Percentiles rank a stretch among this genome's conserved stretches.
These are phyloP conservation scores for Carex sylvatica DNA, from an alignment of 202 grass and related monocot genomes.

Conservation along the genomic window DNA sequence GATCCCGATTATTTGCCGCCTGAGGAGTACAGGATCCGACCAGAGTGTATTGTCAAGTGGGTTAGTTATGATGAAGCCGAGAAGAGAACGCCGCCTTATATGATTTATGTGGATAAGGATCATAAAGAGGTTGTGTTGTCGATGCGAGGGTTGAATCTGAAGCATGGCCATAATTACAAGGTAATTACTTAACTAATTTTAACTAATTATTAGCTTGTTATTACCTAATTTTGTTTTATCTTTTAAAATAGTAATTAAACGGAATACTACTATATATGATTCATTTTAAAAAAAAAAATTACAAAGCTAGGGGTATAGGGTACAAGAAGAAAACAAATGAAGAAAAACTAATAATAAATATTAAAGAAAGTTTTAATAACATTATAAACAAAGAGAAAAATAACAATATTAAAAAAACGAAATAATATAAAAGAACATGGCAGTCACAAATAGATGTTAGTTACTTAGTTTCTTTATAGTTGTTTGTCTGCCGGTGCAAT, in stretches of 20 bases:
- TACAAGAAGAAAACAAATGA: too few species aligned
- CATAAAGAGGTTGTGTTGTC: slow-evolving; percentile 70
- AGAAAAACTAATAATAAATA: too few species aligned
- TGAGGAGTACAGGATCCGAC: slow-evolving; percentile 34
- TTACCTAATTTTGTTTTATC: too few species aligned
- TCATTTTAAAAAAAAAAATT: too few species aligned
- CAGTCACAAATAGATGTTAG: background rate
- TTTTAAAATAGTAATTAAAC: too few species aligned
- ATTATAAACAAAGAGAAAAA: too few species aligned
- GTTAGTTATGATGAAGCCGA: slow-evolving; percentile 47
- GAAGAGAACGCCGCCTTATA: slow-evolving; percentile 56
- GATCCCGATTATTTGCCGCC: slow-evolving; percentile 41
- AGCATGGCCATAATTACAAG: slow-evolving; percentile 89
- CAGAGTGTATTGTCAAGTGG: slow-evolving; percentile 49
- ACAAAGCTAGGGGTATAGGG: too few species aligned
- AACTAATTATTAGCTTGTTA: background rate
- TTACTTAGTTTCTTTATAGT: background rate
- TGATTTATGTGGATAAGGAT: slow-evolving; percentile 59
- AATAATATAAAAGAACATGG: background rate
- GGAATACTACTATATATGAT: too few species aligned
- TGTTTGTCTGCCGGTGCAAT: background rate
- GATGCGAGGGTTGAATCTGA: slow-evolving; percentile 85
- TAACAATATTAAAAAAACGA: too few species aligned
- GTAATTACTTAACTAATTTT: background rate
- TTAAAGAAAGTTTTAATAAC: too few species aligned